Evolutionary conservation across 805 yeast genomes (phyloP), one percentile per base, ranked within the genome.

Genomic region (Zygosaccharomyces kombuchaensis): DNA sequence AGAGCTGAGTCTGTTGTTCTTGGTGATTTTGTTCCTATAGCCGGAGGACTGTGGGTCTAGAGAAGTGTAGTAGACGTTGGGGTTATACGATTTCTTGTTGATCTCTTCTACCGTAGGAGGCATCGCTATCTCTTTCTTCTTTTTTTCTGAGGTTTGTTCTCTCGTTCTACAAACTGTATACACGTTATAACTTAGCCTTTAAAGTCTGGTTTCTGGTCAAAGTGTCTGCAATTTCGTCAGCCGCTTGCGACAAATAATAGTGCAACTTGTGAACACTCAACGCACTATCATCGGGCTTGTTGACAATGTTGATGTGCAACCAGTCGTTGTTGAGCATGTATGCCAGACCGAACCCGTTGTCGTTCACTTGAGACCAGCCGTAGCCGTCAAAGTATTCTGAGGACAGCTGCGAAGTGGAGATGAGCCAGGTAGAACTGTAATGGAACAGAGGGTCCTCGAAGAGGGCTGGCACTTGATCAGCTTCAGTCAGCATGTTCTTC

Each of bases 301-400:
- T 69, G 39, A 89, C 82, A 51, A 91, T 81, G 68, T 90, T 91
- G 60, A 93, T 80, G 63, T 89, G 91, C 54, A 89, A 60, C 80
- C 86, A 83, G 56, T 90, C 84, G 48, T 79, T 78, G 73, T 87
- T 89, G 60, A 91, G 75, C 87, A 89, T 87, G 72, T 91, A 91
- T 7, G 96, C 97, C 52, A 87, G 75, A 6, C 98, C 99, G 59
- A 86, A 82, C 7, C 99, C 99, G 50, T 84, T 87, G 61, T 90
- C 96, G 57, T 85, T 81, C 40, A 93, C 98, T 66, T 95, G 96
- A 14, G 96, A 80, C 87, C 89, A 91, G 27, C 99, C 99, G 75
- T 90, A 91, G 36, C 95, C 90, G 64, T 88, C 88, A 69, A 88
- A 87, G 66, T 73, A 74, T 57, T 83, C 86, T 4, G 95, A 84